These are phyloP conservation scores for Tuber aestivum DNA, from an alignment of 495 filamentous ascomycete genomes.

Conservation along the genomic window DNA sequence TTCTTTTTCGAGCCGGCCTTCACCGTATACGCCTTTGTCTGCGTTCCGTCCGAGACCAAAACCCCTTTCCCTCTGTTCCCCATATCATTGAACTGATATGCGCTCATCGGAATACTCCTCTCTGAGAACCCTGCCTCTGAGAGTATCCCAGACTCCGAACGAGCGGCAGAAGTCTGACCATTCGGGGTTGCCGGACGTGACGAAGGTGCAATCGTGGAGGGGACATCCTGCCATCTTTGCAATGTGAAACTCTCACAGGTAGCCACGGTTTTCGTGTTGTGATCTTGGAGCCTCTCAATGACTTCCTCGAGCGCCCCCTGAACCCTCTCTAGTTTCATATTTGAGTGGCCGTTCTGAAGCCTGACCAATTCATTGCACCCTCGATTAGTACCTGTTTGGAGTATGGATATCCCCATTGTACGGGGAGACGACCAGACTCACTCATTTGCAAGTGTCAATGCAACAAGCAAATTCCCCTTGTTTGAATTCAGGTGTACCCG, in stretches of 20 bases:
- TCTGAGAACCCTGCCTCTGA: neutral
- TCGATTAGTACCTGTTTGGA: neutral
- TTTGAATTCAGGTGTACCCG: neutral
- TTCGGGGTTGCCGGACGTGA: neutral
- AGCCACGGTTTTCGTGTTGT: neutral
- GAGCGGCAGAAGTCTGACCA: neutral
- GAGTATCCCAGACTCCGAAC: neutral
- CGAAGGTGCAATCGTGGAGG: neutral
- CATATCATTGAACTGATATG: neutral
- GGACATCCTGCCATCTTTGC: neutral
- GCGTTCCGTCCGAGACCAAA: neutral
- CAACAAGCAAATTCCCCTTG: neutral
- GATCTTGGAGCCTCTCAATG: neutral
- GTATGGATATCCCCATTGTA: neutral
- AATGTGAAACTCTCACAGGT: neutral
- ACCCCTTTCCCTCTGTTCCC: neutral
- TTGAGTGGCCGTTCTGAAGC: neutral
- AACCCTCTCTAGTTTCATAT: neutral
- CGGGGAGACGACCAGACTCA: neutral
- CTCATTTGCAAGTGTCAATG: neutral
- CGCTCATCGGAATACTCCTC: neutral
- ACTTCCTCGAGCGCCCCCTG: neutral
- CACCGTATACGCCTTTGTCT: neutral
- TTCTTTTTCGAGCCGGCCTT: neutral
- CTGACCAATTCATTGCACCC: neutral